phyloP scores from a whole-genome alignment of 345 rosid species.

The Eutrema yunnanense region DNA sequence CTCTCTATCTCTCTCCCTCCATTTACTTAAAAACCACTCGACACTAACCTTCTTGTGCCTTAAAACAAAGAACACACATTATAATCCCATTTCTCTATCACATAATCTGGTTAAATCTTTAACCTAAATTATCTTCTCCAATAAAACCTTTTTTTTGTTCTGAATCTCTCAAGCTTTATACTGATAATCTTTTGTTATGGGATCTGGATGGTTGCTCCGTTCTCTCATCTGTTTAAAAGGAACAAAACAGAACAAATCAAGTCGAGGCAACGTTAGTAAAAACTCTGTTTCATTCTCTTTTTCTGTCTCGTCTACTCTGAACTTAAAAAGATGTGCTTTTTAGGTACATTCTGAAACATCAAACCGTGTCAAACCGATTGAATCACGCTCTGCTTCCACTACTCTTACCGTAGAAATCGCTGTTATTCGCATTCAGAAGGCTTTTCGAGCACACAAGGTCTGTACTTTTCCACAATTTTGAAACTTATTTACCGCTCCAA shows the following conservation, averaged over 20 bases:
- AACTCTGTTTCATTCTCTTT: not conserved
- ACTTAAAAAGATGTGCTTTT: not conserved
- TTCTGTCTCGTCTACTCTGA: not conserved
- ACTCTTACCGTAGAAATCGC: constrained; percentile 34
- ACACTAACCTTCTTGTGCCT: constrained; percentile 18
- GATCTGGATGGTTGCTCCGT: constrained; percentile 55
- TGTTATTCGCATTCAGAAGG: constrained; percentile 57
- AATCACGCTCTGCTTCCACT: constrained; percentile 9
- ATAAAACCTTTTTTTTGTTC: not conserved
- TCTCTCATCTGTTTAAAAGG: constrained; percentile 31
- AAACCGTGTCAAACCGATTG: constrained; percentile 31
- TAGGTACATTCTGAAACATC: constrained; percentile 49
- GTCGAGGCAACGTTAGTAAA: constrained; percentile 40
- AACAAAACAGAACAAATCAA: constrained; percentile 37
- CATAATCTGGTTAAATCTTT: not conserved
- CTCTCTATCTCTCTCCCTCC: not conserved
- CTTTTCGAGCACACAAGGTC: constrained; percentile 55
- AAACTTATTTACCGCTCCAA: not conserved
- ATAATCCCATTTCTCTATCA: not conserved
- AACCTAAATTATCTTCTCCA: not conserved
- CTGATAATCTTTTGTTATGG: constrained; percentile 32
- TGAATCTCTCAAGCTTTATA: not conserved
- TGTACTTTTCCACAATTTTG: not conserved
- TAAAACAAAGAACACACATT: constrained; percentile 13
- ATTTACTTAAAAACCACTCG: constrained; percentile 24